These are phyloP conservation scores for Colletotrichum scovillei DNA, from an alignment of 2,329 filamentous ascomycete genomes.

Conservation along the genomic window DNA sequence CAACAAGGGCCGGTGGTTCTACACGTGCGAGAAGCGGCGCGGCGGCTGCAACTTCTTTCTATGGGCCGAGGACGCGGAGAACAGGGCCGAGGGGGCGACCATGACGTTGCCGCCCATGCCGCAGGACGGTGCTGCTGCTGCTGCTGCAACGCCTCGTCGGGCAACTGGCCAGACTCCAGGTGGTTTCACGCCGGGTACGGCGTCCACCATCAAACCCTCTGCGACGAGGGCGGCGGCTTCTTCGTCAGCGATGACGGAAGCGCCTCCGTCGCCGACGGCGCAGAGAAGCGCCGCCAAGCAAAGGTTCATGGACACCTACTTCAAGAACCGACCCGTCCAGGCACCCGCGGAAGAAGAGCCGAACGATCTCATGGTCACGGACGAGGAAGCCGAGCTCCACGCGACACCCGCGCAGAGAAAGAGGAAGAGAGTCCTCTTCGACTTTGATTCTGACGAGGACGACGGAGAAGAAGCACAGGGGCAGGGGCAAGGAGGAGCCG, in stretches of 20 bases:
- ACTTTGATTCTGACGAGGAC: conserved; percentile 42
- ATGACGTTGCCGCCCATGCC: conserved; percentile 31
- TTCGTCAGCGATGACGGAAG: conserved; percentile 42
- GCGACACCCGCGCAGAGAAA: conserved; percentile 40
- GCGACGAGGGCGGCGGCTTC: not conserved
- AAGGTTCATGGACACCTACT: conserved; percentile 27
- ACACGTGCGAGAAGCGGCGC: conserved; percentile 49
- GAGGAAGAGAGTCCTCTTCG: conserved; percentile 42
- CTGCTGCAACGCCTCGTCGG: not conserved
- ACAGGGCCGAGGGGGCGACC: conserved; percentile 13
- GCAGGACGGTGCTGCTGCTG: not conserved
- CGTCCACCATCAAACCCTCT: not conserved
- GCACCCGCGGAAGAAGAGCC: not conserved
- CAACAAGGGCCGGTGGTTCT: conserved; percentile 57
- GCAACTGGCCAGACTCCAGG: not conserved
- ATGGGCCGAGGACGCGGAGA: conserved; percentile 53
- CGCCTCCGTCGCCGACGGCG: conserved; percentile 29
- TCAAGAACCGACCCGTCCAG: not conserved
- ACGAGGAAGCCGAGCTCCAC: conserved; percentile 13
- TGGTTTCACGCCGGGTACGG: conserved; percentile 36
- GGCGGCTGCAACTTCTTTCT: conserved; percentile 56
- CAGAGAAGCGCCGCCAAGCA: conserved; percentile 33
- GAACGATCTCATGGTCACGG: not conserved
- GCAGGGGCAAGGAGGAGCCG: no score
- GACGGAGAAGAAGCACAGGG: conserved; percentile 23